These are phyloP conservation scores for Spizellomyces sp. DNA, from an alignment of 192 early-diverging fungal species.

Conservation along the genomic window DNA sequence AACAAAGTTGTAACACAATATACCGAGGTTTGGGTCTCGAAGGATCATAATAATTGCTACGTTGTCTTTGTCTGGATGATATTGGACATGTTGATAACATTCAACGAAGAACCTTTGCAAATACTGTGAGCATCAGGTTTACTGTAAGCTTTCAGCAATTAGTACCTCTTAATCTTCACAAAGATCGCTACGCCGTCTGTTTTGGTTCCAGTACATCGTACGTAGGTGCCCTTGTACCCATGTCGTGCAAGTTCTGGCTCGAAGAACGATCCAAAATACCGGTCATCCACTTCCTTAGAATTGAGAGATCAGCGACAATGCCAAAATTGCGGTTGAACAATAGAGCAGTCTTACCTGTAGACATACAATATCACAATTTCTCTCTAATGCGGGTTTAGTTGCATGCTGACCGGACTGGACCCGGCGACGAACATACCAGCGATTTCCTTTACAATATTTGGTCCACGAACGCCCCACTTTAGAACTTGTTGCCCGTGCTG, in stretches of 20 bases:
- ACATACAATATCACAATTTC: constrained; percentile 25
- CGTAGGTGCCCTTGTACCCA: constrained; percentile 23
- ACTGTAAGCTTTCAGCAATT: not conserved
- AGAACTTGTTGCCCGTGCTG: constrained; percentile 13
- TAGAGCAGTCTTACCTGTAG: constrained; percentile 13
- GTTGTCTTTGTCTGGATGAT: constrained; percentile 26
- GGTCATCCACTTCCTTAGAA: constrained; percentile 19
- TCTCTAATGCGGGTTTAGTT: not conserved
- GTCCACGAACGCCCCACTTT: constrained; percentile 8
- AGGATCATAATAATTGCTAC: constrained; percentile 12
- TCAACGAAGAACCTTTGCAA: constrained; percentile 5
- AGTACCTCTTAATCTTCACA: constrained; percentile 5
- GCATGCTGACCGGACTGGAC: too few species aligned
- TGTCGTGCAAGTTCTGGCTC: constrained; percentile 8
- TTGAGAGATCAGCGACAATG: too few species aligned
- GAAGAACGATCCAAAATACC: constrained; percentile 9
- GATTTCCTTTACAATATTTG: constrained; percentile 24
- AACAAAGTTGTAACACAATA: not conserved
- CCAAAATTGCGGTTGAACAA: not conserved
- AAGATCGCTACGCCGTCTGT: constrained; percentile 26
- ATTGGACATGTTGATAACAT: constrained; percentile 13
- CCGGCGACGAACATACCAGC: not conserved
- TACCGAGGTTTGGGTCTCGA: not conserved
- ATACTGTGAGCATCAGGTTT: not conserved
- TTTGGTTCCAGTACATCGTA: constrained; percentile 31